Percentiles rank a stretch among this genome's conserved stretches.
These are phyloP conservation scores for Sporothrix globosa DNA, from an alignment of 2,329 filamentous ascomycete genomes.

Conservation along the genomic window DNA sequence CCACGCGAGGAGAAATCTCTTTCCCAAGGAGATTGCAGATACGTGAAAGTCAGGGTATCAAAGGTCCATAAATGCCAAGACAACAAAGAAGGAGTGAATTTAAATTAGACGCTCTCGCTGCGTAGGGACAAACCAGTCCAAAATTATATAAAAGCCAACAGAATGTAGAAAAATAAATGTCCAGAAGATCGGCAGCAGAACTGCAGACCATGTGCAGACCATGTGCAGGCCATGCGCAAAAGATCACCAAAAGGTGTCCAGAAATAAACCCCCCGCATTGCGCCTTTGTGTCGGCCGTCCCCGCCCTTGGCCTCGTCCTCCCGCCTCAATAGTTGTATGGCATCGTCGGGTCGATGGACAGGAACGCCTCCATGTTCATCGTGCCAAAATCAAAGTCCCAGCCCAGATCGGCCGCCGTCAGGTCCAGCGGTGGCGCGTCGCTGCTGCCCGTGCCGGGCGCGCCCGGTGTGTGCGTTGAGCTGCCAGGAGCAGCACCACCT, in stretches of 20 bases:
- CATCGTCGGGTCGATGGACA: slow-evolving; percentile 35
- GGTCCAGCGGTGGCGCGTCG: slow-evolving; percentile 26
- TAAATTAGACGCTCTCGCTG: too few species aligned
- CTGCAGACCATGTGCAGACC: too few species aligned
- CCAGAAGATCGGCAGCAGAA: too few species aligned
- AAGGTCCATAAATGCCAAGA: too few species aligned
- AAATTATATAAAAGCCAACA: not conserved
- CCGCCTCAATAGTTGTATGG: slow-evolving; percentile 22
- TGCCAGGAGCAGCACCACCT: not conserved
- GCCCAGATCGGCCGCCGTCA: slow-evolving; percentile 35
- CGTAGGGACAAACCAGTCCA: not conserved
- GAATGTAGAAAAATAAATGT: not conserved
- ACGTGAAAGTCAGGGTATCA: too few species aligned
- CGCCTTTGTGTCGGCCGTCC: too few species aligned
- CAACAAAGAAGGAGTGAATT: too few species aligned
- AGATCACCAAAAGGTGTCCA: not conserved
- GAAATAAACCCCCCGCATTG: too few species aligned
- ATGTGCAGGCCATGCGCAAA: too few species aligned
- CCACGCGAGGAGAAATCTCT: too few species aligned
- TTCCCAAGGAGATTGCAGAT: too few species aligned
- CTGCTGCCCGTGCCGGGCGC: not conserved
- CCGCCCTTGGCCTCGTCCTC: too few species aligned
- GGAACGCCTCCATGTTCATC: slow-evolving; percentile 36
- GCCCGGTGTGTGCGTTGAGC: not conserved
- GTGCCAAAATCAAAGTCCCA: slow-evolving; percentile 36